phyloP scores from a whole-genome alignment of 371 early-diverging fungal genomes.

The Mortierella sp. region DNA sequence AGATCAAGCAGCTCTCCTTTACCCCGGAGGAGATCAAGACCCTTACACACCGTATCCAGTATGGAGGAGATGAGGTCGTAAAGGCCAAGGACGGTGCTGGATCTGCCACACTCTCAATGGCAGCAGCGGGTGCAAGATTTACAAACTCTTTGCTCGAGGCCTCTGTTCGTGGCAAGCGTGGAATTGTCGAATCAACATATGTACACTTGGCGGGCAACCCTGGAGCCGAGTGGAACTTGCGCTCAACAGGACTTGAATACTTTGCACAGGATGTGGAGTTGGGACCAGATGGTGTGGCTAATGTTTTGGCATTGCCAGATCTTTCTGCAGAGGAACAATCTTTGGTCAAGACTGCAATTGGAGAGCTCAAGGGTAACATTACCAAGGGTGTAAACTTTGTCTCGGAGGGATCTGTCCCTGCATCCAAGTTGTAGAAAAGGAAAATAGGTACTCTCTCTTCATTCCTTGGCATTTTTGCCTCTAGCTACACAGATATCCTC shows the following conservation, averaged over 20 bases:
- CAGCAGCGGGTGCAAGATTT: conserved; percentile 97
- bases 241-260: conserved; percentile 83
- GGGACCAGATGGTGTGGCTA: conserved; percentile 91
- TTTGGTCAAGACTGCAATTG: conserved; percentile 85
- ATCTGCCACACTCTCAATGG: conserved; percentile 98
- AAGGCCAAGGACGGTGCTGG: conserved; percentile 99
- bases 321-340: conserved; percentile 91
- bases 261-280: conserved; percentile 97
- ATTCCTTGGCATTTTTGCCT: background rate
- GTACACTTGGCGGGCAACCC: conserved; percentile 77
- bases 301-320: conserved; percentile 88
- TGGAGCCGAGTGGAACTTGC: conserved; percentile 46
- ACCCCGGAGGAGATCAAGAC: conserved; percentile 80
- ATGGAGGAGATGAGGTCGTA: conserved; percentile 99
- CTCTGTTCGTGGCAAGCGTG: conserved; percentile 83
- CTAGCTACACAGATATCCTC: too few species aligned
- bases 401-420: conserved; percentile 26
- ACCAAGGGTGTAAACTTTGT: conserved; percentile 79
- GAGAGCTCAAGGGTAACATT: conserved; percentile 95
- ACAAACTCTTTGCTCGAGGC: conserved; percentile 93
- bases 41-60: conserved; percentile 91
- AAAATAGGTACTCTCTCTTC: background rate
- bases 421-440: conserved; percentile 33
- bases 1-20: conserved; percentile 62
- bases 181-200: conserved; percentile 94